These are phyloP conservation scores for Didymellaceae sp. DNA, from an alignment of 2,329 filamentous ascomycete genomes.

Conservation along the genomic window DNA sequence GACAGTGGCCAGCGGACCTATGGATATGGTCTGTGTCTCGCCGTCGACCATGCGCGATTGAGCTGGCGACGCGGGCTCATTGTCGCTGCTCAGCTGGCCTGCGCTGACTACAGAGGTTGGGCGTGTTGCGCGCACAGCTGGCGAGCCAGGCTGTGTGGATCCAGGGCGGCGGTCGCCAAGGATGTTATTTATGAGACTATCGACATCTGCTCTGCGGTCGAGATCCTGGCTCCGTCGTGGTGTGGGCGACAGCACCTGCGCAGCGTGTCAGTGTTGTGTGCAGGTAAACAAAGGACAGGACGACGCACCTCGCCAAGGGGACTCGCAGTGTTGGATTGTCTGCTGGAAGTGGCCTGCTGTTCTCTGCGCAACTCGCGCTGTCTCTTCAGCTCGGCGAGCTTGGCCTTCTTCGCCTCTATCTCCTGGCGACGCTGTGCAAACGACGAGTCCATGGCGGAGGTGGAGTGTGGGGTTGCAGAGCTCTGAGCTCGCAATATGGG, in stretches of 20 bases:
- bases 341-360: slow-evolving; percentile 67
- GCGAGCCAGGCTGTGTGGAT: slow-evolving; percentile 65
- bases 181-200: slow-evolving; percentile 82
- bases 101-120: slow-evolving; percentile 87
- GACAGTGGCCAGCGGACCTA: slow-evolving; percentile 75
- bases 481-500: not conserved
- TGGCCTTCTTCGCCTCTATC: slow-evolving; percentile 94
- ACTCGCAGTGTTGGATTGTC: slow-evolving; percentile 67
- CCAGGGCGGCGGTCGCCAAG: slow-evolving; percentile 78
- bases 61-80: slow-evolving; percentile 34
- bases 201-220: slow-evolving; percentile 71
- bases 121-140: slow-evolving; percentile 66
- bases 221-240: slow-evolving; percentile 70
- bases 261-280: slow-evolving; percentile 16
- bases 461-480: slow-evolving; percentile 12
- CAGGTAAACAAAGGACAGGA: slow-evolving; percentile 1
- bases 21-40: slow-evolving; percentile 73
- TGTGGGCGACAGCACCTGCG: slow-evolving; percentile 70
- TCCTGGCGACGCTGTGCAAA: slow-evolving; percentile 88
- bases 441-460: slow-evolving; percentile 55
- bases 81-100: slow-evolving; percentile 79
- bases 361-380: slow-evolving; percentile 86
- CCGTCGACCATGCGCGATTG: slow-evolving; percentile 43
- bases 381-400: slow-evolving; percentile 93
- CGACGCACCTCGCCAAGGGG: slow-evolving; percentile 70